A percentile compares a stretch with the other conserved stretches of the same genome.
These are phyloP conservation scores for Inosperma sp. DNA, from an alignment of 768 basidiomycete genomes.

Conservation along the genomic window DNA sequence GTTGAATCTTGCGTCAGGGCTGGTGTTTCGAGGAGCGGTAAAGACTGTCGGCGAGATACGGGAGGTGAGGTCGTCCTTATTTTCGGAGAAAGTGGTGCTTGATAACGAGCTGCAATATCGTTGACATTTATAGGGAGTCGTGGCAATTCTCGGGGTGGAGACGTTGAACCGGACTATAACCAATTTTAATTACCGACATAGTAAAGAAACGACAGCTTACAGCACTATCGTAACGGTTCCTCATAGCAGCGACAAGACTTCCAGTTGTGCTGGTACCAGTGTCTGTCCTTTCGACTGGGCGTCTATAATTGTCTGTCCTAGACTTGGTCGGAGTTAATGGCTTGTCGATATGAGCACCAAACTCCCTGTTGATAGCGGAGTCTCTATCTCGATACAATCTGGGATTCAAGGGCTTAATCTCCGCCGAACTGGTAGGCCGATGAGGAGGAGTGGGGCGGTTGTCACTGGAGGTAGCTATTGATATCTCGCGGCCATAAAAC, in stretches of 20 bases:
- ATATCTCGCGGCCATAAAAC: no score
- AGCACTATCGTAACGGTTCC: conserved; percentile 53
- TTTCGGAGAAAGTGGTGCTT: conserved; percentile 40
- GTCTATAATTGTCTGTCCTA: conserved; percentile 29
- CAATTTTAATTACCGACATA: conserved; percentile 6
- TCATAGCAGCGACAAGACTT: conserved; percentile 65
- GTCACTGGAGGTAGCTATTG: no score
- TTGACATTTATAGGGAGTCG: conserved; percentile 60
- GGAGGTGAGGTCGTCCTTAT: conserved; percentile 24
- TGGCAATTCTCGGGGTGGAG: conserved; percentile 57
- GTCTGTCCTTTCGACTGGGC: conserved; percentile 45
- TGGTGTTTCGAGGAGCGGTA: conserved; percentile 23
- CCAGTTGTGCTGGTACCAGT: conserved; percentile 46
- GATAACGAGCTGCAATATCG: conserved; percentile 60
- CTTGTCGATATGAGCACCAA: conserved; percentile 13
- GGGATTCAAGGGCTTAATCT: conserved; percentile 2
- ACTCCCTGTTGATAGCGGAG: conserved; percentile 11
- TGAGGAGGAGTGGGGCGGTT: not conserved
- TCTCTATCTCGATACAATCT: not conserved
- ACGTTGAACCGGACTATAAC: conserved; percentile 44
- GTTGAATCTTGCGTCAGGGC: conserved; percentile 19
- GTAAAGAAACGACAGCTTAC: conserved; percentile 36
- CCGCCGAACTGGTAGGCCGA: not conserved
- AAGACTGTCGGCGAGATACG: conserved; percentile 27
- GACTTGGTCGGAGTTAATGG: conserved; percentile 20